Conservation (phyloP, 139 green algal genomes). For the Deuterostichococcus epilithicus region DNA sequence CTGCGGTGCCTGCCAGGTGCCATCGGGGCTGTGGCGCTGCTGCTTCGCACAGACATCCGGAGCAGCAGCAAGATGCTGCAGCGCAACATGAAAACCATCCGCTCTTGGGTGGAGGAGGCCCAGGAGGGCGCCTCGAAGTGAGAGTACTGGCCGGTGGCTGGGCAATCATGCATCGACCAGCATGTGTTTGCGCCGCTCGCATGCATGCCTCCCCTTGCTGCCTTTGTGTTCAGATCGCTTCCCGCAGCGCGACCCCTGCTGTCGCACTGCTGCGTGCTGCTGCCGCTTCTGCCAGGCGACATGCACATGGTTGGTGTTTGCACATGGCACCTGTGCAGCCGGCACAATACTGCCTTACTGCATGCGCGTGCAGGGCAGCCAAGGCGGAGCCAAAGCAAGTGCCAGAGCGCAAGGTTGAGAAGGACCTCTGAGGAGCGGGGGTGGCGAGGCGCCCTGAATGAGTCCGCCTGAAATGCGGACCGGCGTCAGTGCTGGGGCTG, state of each 20-base stretch:
- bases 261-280: no score
- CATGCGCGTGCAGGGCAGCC: not conserved
- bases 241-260: not conserved
- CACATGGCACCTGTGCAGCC: no score
- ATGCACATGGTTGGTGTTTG: no score
- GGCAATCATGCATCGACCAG: not conserved
- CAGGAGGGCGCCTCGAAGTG: not conserved
- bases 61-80: not conserved
- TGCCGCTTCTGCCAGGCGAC: no score
- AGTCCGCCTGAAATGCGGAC: no score
- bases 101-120: constrained; percentile 10
- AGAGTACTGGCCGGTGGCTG: not conserved
- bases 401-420: not conserved
- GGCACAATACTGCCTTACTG: no score
- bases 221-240: not conserved
- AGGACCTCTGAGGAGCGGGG: no score
- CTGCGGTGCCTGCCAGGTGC: not conserved
- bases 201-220: not conserved
- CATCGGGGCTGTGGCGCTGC: not conserved
- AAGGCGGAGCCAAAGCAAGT: not conserved
- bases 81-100: constrained; percentile 9
- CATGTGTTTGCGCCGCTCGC: not conserved
- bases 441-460: no score
- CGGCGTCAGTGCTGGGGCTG: no score
- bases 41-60: constrained; percentile 4